Evolutionary conservation across 2,329 filamentous ascomycete genomes (phyloP).

Genomic region (Mycocentrospora acerina): DNA sequence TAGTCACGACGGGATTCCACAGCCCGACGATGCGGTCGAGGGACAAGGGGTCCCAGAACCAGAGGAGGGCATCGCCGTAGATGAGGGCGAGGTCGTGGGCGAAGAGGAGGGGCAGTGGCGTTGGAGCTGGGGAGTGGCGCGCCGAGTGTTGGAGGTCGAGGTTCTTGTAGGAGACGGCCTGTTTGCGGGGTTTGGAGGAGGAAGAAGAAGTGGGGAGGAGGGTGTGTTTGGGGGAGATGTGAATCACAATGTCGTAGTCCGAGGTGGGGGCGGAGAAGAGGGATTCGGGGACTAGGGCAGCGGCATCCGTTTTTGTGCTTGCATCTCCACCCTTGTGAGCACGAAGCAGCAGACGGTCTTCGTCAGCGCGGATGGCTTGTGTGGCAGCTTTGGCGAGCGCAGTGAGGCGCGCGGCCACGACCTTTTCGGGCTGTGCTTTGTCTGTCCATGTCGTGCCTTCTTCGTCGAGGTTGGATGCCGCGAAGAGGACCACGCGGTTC

Average conservation of each 20-base stretch:
- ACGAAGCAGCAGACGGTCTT: slow-evolving; percentile 48
- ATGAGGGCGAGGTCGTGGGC: slow-evolving; percentile 65
- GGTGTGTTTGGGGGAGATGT: slow-evolving; percentile 61
- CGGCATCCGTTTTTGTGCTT: neutral
- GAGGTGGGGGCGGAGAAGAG: slow-evolving; percentile 72
- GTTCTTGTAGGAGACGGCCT: slow-evolving; percentile 72
- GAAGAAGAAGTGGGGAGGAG: slow-evolving; percentile 15
- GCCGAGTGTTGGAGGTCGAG: slow-evolving; percentile 57
- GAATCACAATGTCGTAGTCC: slow-evolving; percentile 87
- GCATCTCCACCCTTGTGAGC: slow-evolving; percentile 10
- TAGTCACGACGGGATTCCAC: slow-evolving; percentile 62
- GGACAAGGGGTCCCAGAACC: slow-evolving; percentile 70
- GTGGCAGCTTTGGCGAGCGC: slow-evolving; percentile 74
- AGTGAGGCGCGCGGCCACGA: slow-evolving; percentile 82
- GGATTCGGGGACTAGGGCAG: slow-evolving; percentile 30
- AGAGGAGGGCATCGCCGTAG: slow-evolving; percentile 71
- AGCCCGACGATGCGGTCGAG: slow-evolving; percentile 63
- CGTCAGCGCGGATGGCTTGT: slow-evolving; percentile 51
- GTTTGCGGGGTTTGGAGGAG: slow-evolving; percentile 29
- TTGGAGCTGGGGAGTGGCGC: slow-evolving; percentile 45
- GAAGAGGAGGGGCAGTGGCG: slow-evolving; percentile 64
- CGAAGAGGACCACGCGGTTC: slow-evolving; percentile 80
- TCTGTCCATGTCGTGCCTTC: slow-evolving; percentile 82
- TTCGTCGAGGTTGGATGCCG: slow-evolving; percentile 74
- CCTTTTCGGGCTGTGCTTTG: slow-evolving; percentile 68